Conservation (phyloP, 805 yeast species). For the Grigorovia yakushimaensis region DNA sequence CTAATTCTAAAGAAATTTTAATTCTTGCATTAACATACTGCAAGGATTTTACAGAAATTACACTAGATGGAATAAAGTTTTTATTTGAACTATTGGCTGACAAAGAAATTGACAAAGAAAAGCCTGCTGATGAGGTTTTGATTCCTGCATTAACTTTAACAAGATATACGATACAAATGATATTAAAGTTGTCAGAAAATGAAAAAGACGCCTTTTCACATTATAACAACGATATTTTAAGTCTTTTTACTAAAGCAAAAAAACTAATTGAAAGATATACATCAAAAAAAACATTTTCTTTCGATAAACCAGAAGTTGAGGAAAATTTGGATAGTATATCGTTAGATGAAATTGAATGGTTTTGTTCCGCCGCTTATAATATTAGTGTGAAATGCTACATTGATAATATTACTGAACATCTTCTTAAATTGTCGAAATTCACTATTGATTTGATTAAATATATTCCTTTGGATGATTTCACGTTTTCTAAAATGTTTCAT, state of each 20-base stretch:
- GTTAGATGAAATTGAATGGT: slow-evolving; percentile 33
- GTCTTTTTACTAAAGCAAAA: slow-evolving; percentile 7
- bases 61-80: slow-evolving; percentile 18
- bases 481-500: slow-evolving; percentile 15
- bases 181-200: slow-evolving; percentile 20
- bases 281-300: slow-evolving; percentile 5
- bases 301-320: not conserved
- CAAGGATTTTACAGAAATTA: slow-evolving; percentile 17
- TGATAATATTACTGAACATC: slow-evolving; percentile 6
- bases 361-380: slow-evolving; percentile 30
- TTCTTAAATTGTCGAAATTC: slow-evolving; percentile 13
- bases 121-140: slow-evolving; percentile 8
- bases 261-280: slow-evolving; percentile 9
- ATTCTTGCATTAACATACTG: slow-evolving; percentile 28
- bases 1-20: slow-evolving; percentile 27
- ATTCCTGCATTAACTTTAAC: slow-evolving; percentile 20
- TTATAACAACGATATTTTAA: slow-evolving; percentile 3
- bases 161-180: slow-evolving; percentile 26
- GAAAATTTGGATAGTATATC: slow-evolving; percentile 13
- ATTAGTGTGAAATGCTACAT: slow-evolving; percentile 20
- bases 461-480: slow-evolving; percentile 14
- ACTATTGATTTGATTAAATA: slow-evolving; percentile 13
- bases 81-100: slow-evolving; percentile 21
- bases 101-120: slow-evolving; percentile 1
- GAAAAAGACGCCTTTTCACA: not conserved